phyloP scores from a whole-genome alignment of 1,284 basidiomycete species.

The Ceratobasidium sp. region DNA sequence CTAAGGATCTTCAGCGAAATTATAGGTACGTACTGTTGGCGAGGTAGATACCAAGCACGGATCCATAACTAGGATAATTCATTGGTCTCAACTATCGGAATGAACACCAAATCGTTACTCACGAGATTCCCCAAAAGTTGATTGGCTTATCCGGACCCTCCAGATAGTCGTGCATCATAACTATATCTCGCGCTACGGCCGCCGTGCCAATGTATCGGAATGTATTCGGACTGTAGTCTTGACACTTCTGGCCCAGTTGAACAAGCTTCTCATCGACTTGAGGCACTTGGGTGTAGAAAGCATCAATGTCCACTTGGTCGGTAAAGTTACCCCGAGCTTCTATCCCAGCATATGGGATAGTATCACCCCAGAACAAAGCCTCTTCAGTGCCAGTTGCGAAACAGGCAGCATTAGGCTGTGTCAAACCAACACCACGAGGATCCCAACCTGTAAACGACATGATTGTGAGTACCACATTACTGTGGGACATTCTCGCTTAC shows the following conservation, averaged over 20 bases:
- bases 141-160: no score
- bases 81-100: background rate
- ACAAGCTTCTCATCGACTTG: background rate
- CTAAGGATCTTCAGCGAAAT: no score
- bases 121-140: slow-evolving; percentile 42
- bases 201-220: slow-evolving; percentile 6
- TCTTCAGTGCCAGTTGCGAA: slow-evolving; percentile 10
- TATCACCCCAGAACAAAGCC: background rate
- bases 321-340: no score
- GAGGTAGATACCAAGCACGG: slow-evolving; percentile 39
- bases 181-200: slow-evolving; percentile 37
- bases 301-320: no score
- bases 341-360: no score
- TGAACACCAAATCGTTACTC: background rate
- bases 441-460: slow-evolving; percentile 22
- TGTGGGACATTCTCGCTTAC: background rate
- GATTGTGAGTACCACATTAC: background rate
- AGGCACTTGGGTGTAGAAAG: background rate
- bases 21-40: slow-evolving; percentile 18
- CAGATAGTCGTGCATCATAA: slow-evolving; percentile 39
- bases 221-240: background rate
- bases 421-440: slow-evolving; percentile 30
- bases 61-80: slow-evolving; percentile 41
- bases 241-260: background rate
- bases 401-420: background rate